Percentiles rank a stretch among this genome's conserved stretches.
phyloP scores from a whole-genome alignment of 139 green algal species.

The Chlamydomonas sp. region DNA sequence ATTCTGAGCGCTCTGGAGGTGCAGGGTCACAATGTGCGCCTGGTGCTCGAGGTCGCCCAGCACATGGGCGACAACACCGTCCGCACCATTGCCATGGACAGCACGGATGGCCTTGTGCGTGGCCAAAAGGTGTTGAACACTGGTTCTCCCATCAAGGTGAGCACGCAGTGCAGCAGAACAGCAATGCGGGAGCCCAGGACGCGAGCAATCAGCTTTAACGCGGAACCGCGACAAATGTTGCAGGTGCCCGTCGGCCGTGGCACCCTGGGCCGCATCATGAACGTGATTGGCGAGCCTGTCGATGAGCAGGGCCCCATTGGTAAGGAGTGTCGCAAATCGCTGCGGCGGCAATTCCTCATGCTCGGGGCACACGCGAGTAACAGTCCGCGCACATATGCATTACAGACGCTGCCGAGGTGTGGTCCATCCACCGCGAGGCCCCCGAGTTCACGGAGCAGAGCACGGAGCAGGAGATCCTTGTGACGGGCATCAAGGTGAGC shows the following conservation, averaged over 20 bases:
- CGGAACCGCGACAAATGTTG: background rate
- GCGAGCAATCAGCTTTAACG: background rate
- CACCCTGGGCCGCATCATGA: conserved; percentile 99
- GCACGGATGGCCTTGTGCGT: conserved; percentile 95
- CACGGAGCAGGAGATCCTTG: conserved; percentile 97
- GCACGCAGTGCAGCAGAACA: background rate
- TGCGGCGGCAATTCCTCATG: background rate
- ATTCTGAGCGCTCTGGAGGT: conserved; percentile 96
- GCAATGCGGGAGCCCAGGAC: background rate
- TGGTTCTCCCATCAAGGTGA: conserved; percentile 92
- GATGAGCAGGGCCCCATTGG: conserved; percentile 96
- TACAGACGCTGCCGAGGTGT: conserved; percentile 81
- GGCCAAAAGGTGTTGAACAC: conserved; percentile 95
- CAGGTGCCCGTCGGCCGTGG: conserved; percentile 95
- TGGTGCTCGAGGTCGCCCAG: conserved; percentile 98
- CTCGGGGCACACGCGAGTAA: too few species aligned
- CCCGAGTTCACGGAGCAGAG: conserved; percentile 95
- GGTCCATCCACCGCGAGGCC: conserved; percentile 97
- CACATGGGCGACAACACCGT: conserved; percentile 98
- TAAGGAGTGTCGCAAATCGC: conserved; percentile 45
- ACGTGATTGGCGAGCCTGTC: conserved; percentile 99
- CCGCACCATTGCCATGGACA: conserved; percentile 98
- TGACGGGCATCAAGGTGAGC: conserved; percentile 98
- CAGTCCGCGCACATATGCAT: background rate
- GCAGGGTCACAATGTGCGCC: conserved; percentile 80